These are phyloP conservation scores for Medicago arabica DNA, from an alignment of 306 rosid species.

Conservation along the genomic window DNA sequence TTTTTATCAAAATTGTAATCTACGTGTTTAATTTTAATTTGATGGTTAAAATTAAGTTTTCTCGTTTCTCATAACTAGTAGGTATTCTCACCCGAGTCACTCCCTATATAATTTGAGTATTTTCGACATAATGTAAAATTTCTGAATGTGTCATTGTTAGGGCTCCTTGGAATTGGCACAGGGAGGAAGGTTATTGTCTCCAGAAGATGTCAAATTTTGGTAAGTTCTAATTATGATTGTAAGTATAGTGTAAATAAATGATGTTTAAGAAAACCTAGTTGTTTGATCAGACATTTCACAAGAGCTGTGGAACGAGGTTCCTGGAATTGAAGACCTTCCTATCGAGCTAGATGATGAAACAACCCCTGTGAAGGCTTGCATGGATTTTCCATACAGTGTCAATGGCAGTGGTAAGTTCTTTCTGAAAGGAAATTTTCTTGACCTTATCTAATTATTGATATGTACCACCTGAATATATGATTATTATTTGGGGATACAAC, in stretches of 20 bases:
- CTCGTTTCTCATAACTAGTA: neutral
- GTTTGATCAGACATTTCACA: slow-evolving; percentile 58
- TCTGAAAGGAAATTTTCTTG: neutral
- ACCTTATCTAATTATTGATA: slow-evolving; percentile 12
- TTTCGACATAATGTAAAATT: neutral
- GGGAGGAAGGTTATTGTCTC: slow-evolving; percentile 49
- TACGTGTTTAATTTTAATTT: neutral
- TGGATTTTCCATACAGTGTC: slow-evolving; percentile 65
- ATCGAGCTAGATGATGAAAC: slow-evolving; percentile 80
- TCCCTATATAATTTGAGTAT: neutral
- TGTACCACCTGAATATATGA: slow-evolving; percentile 15
- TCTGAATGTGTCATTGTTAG: slow-evolving; percentile 22
- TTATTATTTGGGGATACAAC: neutral
- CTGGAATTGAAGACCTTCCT: slow-evolving; percentile 68
- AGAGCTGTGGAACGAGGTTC: slow-evolving; percentile 65
- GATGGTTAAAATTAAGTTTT: neutral
- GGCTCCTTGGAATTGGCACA: slow-evolving; percentile 71
- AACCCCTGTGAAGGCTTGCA: slow-evolving; percentile 90
- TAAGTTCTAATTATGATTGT: slow-evolving; percentile 38
- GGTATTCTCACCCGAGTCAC: neutral
- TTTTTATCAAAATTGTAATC: neutral
- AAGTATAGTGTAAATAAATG: slow-evolving; percentile 3
- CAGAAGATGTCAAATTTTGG: slow-evolving; percentile 57
- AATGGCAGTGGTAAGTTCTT: slow-evolving; percentile 53
- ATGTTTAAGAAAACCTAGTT: slow-evolving; percentile 31